These are phyloP conservation scores for Alternaria dauci DNA, from an alignment of 2,329 filamentous ascomycete genomes.

Conservation along the genomic window DNA sequence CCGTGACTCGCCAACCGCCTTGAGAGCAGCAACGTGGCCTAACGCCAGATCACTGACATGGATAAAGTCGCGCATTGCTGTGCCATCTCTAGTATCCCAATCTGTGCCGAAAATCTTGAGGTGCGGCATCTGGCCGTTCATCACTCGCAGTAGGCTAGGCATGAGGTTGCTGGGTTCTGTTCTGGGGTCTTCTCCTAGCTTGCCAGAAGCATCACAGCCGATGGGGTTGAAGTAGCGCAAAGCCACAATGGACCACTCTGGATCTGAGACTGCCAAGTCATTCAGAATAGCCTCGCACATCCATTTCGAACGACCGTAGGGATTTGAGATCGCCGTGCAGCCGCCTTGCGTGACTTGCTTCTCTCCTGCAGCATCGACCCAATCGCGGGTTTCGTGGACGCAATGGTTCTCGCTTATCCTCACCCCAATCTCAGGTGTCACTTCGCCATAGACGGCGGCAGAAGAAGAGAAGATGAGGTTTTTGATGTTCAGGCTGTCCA, in stretches of 20 bases:
- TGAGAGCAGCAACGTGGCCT: conserved; percentile 67
- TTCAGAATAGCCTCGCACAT: conserved; percentile 70
- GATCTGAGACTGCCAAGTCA: conserved; percentile 65
- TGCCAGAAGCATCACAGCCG: conserved; percentile 67
- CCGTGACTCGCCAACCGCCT: conserved; percentile 21
- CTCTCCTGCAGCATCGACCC: background rate
- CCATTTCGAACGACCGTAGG: conserved; percentile 70
- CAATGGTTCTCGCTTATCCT: conserved; percentile 63
- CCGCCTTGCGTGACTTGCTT: conserved; percentile 10
- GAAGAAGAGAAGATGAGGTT: conserved; percentile 71
- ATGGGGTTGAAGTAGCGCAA: conserved; percentile 70
- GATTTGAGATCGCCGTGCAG: conserved; percentile 59
- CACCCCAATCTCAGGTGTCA: conserved; percentile 40
- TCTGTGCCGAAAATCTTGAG: conserved; percentile 67
- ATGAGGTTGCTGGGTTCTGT: conserved; percentile 68
- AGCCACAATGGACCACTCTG: conserved; percentile 67
- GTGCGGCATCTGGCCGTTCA: conserved; percentile 60
- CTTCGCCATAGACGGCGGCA: conserved; percentile 67
- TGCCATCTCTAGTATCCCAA: conserved; percentile 69
- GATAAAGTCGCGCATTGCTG: conserved; percentile 70
- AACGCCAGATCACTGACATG: conserved; percentile 69
- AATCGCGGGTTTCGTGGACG: conserved; percentile 47
- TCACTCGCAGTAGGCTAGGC: conserved; percentile 66
- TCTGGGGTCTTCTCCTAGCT: conserved; percentile 68
- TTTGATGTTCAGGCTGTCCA: conserved; percentile 65